Evolutionary conservation across 768 basidiomycete genomes (phyloP).

Genomic region (Pleurotus tuber-regium): DNA sequence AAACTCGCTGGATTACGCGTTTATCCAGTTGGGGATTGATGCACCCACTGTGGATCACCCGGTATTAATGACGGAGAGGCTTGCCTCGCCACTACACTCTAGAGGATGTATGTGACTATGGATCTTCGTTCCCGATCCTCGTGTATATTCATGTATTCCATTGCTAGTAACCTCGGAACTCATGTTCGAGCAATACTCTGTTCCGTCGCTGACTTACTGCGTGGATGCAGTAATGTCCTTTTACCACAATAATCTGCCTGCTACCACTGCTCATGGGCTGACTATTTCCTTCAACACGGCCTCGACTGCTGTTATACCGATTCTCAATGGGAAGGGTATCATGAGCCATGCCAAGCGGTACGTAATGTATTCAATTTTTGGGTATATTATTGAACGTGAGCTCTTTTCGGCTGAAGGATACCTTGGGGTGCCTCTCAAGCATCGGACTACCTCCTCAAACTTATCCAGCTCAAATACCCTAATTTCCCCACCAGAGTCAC

Average conservation of each 20-base stretch:
- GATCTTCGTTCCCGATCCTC: too few relatives aligned
- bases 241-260: slow-evolving; percentile 67
- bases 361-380: neutral
- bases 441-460: slow-evolving; percentile 88
- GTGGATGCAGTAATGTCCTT: slow-evolving; percentile 93
- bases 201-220: slow-evolving; percentile 83
- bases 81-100: slow-evolving; percentile 87
- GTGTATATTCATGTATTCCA: slow-evolving; percentile 7
- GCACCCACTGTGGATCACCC: slow-evolving; percentile 78
- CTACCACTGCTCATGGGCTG: slow-evolving; percentile 61
- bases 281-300: slow-evolving; percentile 91
- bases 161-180: slow-evolving; percentile 89
- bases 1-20: slow-evolving; percentile 89
- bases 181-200: slow-evolving; percentile 90
- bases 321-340: slow-evolving; percentile 78
- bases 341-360: slow-evolving; percentile 87
- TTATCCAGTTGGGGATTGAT: slow-evolving; percentile 84
- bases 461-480: slow-evolving; percentile 94
- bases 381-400: neutral
- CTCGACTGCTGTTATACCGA: slow-evolving; percentile 87
- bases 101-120: slow-evolving; percentile 63
- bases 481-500: slow-evolving; percentile 87
- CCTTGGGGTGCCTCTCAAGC: slow-evolving; percentile 93
- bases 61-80: slow-evolving; percentile 88
- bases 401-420: slow-evolving; percentile 51